phyloP scores from a whole-genome alignment of 129 eudicot genomes.

The Escallonia rubra region DNA sequence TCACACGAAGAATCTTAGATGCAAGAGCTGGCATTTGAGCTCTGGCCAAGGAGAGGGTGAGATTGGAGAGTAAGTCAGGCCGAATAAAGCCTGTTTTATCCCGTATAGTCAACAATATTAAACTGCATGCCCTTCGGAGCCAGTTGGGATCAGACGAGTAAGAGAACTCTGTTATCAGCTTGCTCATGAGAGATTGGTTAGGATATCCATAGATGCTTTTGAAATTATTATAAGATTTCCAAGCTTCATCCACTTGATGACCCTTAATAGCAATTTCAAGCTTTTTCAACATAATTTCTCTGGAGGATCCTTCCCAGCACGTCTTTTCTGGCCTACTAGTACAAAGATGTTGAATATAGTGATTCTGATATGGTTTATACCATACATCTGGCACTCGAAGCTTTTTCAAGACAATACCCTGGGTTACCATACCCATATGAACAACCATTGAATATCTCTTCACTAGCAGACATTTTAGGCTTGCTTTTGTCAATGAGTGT shows the following conservation, averaged over 20 bases:
- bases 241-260: slow-evolving; percentile 58
- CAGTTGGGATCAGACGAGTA: slow-evolving; percentile 54
- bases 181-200: slow-evolving; percentile 22
- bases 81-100: slow-evolving; percentile 42
- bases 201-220: slow-evolving; percentile 63
- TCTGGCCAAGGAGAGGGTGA: slow-evolving; percentile 58
- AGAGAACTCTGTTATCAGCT: slow-evolving; percentile 47
- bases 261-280: slow-evolving; percentile 48
- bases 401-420: slow-evolving; percentile 6
- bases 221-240: slow-evolving; percentile 53
- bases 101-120: slow-evolving; percentile 36
- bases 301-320: slow-evolving; percentile 37
- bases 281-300: slow-evolving; percentile 35
- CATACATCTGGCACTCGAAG: slow-evolving; percentile 2
- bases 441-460: slow-evolving; percentile 20
- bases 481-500: no score
- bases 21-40: slow-evolving; percentile 68
- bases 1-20: slow-evolving; percentile 49
- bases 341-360: slow-evolving; percentile 15
- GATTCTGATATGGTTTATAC: background rate
- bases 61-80: slow-evolving; percentile 42
- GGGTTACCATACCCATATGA: slow-evolving; percentile 5
- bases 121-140: slow-evolving; percentile 51
- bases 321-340: slow-evolving; percentile 18
- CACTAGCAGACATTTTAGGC: no score